Base-by-base conservation (phyloP, 441 rosid genomes). In the Eruca vesicaria region DNA sequence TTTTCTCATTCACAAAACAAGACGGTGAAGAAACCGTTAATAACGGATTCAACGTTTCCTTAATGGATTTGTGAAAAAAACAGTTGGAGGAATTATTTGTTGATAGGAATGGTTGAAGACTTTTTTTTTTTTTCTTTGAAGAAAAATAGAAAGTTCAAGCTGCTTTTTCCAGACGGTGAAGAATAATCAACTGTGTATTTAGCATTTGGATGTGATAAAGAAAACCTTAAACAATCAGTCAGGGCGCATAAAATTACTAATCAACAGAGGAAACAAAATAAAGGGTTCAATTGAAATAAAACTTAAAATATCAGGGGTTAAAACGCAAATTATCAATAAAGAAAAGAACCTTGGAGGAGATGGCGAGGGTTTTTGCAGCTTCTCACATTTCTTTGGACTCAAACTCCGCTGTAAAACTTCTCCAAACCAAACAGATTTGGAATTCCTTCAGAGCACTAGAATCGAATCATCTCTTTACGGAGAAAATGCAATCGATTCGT, bases 401-500 rank as follows among this genome's bases (percentile, higher is more conserved):
- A 45, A 15, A 58, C 68, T 74, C 67, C 7, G 68, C 63, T 48
- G 33, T 23, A 1, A 11, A 43, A 31, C 50, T 7, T 23, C n/a
- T n/a, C 2, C 20, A 14, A 2, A 43, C 58, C 0, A 43, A 26
- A 21, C 18, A 63, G 66, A 41, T 70, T 76, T 16, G 16, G 16
- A 16, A 43, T n/a, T 1, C 14, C 18, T 43, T 6, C 61, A 23
- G 28, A n/a, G 12, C 36, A 14, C 43, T 52, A 5, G 73, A n/a
- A 66, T 72, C 65, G 52, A 50, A 35, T 66, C 55, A 3, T 45
- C 2, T 43, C 56, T 41, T 20, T 11, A 1, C 9, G 31, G 53
- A 72, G 81, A 78, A 78, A 3, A 78, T 78, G 81, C 81, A 78
- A 67, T 66, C 81, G 73, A 66, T 78, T 72, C 81, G 81, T 0